Base-by-base conservation (phyloP, 306 rosid genomes). In the Trifolium subterraneum region DNA sequence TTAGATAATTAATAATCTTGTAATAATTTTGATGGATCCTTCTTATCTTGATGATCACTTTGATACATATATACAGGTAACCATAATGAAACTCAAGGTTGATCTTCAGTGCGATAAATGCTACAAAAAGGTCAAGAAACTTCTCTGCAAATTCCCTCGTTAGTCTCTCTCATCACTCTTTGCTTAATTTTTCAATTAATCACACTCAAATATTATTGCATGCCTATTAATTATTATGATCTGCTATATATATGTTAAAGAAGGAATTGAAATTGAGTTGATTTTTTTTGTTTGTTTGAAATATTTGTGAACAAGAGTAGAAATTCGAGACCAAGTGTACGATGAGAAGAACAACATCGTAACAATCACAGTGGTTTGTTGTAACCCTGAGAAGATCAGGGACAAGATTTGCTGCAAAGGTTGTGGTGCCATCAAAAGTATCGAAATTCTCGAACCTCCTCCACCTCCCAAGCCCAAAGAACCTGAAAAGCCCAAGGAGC, bases 111-210 rank as follows among this genome's bases (percentile, higher is more conserved):
- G 98, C 45, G 1, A 6, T 10, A 84, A 85, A 66, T 94, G 98
- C 87, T 87, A 80, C 78, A 94, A 79, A 82, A 89, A 89, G 79
- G 87, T 91, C 64, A 93, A 93, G 75, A 91, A 77, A 76, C 68
- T 91, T 58, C 97, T 94, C 31, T 80, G 90, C 77, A 80, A 85
- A 87, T 80, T 89, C 51, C 97, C 97, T 70, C 96, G 98, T 93
- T 58, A 83, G 97, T 87, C 22, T 48, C 10, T 48, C 6, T 70
- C 9, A 33, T 41, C 31, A 19, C 76, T 18, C 8, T 59, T 8
- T 33, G 4, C 16, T 54, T 13, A 11, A 1, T 1, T 63, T 75
- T 50, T 55, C 19, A 51, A n/a, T 50, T 33, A 33, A 33, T 33
- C 36, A 33, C 38, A 27, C 16, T 8, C 3, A 50, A 19, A 67